Conservation (phyloP, 768 basidiomycete species). For the Tricholoma terreum region DNA sequence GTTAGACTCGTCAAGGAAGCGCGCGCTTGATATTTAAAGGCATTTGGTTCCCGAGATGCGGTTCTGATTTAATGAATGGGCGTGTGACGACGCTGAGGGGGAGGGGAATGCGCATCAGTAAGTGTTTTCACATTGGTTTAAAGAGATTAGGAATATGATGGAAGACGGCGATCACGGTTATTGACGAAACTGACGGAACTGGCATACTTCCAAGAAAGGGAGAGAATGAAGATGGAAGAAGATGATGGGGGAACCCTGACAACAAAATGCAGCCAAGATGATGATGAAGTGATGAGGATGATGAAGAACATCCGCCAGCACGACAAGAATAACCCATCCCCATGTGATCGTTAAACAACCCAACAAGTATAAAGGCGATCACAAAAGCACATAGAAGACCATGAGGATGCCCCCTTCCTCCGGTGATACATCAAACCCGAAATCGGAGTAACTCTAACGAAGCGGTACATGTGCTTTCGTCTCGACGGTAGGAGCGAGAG, state of each 20-base stretch:
- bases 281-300: neutral
- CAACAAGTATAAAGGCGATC: neutral
- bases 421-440: neutral
- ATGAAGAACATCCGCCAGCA: neutral
- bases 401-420: neutral
- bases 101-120: constrained; percentile 2
- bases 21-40: constrained; percentile 46
- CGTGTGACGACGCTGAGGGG: constrained; percentile 48
- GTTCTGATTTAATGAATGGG: constrained; percentile 54
- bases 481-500: neutral
- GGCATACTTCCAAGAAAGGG: too few species aligned
- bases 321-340: too few species aligned
- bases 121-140: neutral
- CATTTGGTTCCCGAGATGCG: constrained; percentile 57
- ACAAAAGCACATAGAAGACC: too few species aligned
- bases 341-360: neutral
- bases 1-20: constrained; percentile 2
- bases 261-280: neutral
- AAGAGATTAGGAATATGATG: constrained; percentile 1
- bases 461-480: neutral
- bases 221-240: neutral
- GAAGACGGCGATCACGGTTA: constrained; percentile 7
- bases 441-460: neutral
- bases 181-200: too few species aligned
- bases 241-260: neutral